These are phyloP conservation scores for Tulasnella sp. DNA, from an alignment of 768 basidiomycete genomes.

Conservation along the genomic window DNA sequence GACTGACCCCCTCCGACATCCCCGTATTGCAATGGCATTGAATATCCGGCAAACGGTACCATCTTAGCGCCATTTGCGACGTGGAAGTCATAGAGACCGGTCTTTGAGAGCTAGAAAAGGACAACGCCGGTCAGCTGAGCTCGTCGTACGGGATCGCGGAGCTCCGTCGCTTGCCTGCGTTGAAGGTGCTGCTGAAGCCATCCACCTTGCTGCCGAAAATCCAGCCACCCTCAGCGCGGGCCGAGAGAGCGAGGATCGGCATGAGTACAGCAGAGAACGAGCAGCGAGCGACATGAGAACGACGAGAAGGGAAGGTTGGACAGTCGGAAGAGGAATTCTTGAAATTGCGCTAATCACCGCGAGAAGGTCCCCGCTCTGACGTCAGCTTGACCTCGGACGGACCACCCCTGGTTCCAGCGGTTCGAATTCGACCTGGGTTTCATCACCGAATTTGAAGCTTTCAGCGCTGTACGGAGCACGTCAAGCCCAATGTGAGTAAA, in stretches of 20 bases:
- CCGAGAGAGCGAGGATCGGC: not conserved
- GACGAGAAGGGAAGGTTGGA: not conserved
- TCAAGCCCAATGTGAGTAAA: not conserved
- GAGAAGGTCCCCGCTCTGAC: not conserved
- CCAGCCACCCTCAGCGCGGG: not conserved
- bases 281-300: slow-evolving; percentile 9
- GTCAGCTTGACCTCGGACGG: not conserved
- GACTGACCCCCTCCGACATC: slow-evolving; percentile 70
- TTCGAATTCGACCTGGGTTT: slow-evolving; percentile 3
- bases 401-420: not conserved
- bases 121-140: not conserved
- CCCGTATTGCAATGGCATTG: slow-evolving; percentile 89
- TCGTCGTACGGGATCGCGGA: slow-evolving; percentile 1
- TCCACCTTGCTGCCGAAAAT: not conserved
- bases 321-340: not conserved
- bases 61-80: slow-evolving; percentile 79
- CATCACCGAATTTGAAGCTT: slow-evolving; percentile 10
- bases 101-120: slow-evolving; percentile 50
- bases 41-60: slow-evolving; percentile 94
- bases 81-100: slow-evolving; percentile 87
- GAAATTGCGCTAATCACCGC: slow-evolving; percentile 3
- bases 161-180: not conserved
- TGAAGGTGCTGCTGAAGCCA: not conserved
- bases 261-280: not conserved
- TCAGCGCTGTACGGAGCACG: not conserved